Evolutionary conservation across 176 grass and related monocot species (phyloP).

Genomic region (Juncus effusus): DNA sequence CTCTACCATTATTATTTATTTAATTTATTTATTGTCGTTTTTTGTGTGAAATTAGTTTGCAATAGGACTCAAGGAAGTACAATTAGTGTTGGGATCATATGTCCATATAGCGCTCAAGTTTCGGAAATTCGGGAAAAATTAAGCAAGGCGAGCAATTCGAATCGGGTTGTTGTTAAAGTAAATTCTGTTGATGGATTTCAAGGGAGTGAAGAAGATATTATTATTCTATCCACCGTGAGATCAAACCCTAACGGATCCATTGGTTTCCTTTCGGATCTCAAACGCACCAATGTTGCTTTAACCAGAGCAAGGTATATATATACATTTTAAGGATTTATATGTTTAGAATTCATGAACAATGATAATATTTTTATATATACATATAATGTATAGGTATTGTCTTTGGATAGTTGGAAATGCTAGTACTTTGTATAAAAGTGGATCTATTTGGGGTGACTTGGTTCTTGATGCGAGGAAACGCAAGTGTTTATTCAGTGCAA

Average conservation of each 20-base stretch:
- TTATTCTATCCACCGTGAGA: constrained; percentile 66
- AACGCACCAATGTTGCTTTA: constrained; percentile 56
- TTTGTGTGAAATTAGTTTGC: constrained; percentile 34
- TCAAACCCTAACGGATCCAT: constrained; percentile 45
- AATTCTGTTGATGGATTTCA: constrained; percentile 76
- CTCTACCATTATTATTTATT: too few relatives aligned
- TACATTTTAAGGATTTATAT: not conserved
- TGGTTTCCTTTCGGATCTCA: constrained; percentile 50
- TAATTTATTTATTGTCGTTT: not conserved
- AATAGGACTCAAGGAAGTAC: not conserved
- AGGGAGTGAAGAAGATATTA: constrained; percentile 67
- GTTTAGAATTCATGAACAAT: not conserved
- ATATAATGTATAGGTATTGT: constrained; percentile 24
- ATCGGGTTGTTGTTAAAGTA: constrained; percentile 32
- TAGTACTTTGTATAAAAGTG: constrained; percentile 20
- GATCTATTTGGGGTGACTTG: constrained; percentile 27
- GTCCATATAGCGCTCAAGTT: constrained; percentile 62
- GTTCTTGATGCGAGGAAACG: constrained; percentile 31
- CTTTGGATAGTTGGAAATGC: constrained; percentile 41
- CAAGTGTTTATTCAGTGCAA: constrained; percentile 25
- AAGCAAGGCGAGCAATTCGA: constrained; percentile 19
- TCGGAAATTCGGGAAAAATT: constrained; percentile 33
- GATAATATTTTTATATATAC: not conserved
- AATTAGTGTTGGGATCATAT: constrained; percentile 59
- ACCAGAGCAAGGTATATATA: constrained; percentile 52